phyloP scores from a whole-genome alignment of 306 rosid genomes.

The Sechiopsis laciniata region DNA sequence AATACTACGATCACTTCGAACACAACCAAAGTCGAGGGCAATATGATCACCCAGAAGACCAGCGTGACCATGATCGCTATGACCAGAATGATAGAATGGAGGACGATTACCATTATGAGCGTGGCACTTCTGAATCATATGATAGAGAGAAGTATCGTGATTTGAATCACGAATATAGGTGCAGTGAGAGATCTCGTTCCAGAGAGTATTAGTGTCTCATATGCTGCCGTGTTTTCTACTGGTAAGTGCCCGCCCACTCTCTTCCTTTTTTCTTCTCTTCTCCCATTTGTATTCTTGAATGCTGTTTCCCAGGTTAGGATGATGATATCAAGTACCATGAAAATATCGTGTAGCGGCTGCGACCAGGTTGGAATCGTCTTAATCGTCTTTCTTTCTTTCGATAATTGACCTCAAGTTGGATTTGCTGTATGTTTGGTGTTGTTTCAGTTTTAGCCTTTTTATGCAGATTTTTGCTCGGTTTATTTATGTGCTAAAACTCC shows the following conservation, averaged over 20 bases:
- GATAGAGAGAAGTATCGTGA: constrained; percentile 66
- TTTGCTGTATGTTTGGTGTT: constrained; percentile 7
- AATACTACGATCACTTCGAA: constrained; percentile 47
- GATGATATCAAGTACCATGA: background rate
- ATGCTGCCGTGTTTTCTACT: background rate
- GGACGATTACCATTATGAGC: constrained; percentile 56
- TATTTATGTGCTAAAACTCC: constrained; percentile 4
- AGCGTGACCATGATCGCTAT: constrained; percentile 47
- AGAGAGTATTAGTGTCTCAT: constrained; percentile 39
- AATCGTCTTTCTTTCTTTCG: background rate
- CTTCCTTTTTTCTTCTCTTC: background rate
- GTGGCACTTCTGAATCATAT: constrained; percentile 49
- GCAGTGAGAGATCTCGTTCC: constrained; percentile 67
- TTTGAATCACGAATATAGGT: constrained; percentile 49
- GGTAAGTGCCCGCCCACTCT: background rate
- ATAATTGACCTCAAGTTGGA: background rate
- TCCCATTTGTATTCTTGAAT: background rate
- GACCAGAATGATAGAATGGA: constrained; percentile 53
- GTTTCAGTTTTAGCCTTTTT: background rate
- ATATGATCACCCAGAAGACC: constrained; percentile 55
- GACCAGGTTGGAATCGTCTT: background rate
- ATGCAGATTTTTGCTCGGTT: constrained; percentile 11
- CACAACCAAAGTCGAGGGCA: constrained; percentile 46
- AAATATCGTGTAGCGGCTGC: background rate
- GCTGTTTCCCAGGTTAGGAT: background rate